Percentiles rank a stretch among this genome's conserved stretches.
phyloP scores from a whole-genome alignment of 1,139 yeast genomes.

The Scheffersomyces titani region DNA sequence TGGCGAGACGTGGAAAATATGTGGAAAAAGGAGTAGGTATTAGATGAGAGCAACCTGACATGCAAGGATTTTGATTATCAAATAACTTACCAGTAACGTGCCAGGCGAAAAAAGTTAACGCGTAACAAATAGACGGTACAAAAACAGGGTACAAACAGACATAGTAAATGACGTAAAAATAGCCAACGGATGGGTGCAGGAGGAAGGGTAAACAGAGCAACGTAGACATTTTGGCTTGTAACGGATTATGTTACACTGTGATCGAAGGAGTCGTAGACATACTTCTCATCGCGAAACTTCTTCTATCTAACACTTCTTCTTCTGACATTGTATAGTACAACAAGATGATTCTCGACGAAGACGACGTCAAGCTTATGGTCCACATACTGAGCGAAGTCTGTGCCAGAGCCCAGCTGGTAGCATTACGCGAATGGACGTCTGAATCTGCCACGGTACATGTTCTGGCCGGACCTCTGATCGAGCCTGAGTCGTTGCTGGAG shows the following conservation, averaged over 20 bases:
- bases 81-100: background rate
- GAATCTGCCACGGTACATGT: background rate
- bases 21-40: background rate
- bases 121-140: background rate
- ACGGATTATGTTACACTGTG: background rate
- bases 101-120: background rate
- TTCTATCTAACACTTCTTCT: background rate
- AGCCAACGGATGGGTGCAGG: background rate
- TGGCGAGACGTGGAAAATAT: background rate
- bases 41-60: background rate
- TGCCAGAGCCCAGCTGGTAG: slow-evolving; percentile 15
- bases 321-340: background rate
- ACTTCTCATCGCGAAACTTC: too few species aligned
- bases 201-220: background rate
- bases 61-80: background rate
- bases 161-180: background rate
- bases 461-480: background rate
- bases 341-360: slow-evolving; percentile 17
- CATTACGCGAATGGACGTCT: slow-evolving; percentile 6
- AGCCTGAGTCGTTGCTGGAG: slow-evolving; percentile 7
- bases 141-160: background rate
- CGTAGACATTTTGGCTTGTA: background rate
- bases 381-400: background rate
- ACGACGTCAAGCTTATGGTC: slow-evolving; percentile 19
- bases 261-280: background rate